Evolutionary conservation across 257 asterid species (phyloP), one percentile per base, ranked within the genome.

Genomic region (Ophiorrhiza pumila): DNA sequence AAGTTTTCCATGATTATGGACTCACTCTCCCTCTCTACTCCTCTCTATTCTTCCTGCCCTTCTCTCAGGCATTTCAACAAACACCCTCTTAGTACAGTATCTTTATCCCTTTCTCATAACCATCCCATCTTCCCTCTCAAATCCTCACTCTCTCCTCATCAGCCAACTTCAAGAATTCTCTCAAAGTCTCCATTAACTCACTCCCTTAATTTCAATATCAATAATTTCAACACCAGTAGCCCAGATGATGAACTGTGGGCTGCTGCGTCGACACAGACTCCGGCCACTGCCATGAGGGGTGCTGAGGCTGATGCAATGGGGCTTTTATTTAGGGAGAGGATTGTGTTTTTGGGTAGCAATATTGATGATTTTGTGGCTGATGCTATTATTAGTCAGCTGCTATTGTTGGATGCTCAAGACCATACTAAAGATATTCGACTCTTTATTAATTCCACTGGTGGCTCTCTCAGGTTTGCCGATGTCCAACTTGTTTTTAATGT

Each of bases 301-400:
- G 93, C 87, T 1, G 99, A 91, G 80, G 63, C 81, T 20, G 99
- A 94, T 71, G 93, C 85, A 67, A 86, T 91, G 92, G 97, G 97
- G 13, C 76, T 94, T 65, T 66, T 94, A 81, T 88, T 94, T 25
- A 91, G 74, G 81, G 99, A 94, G 84, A 90, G 99, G 83, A 91
- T 94, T 70, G 92, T 94, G 68, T 94, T 94, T 77, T 79, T 94
- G 84, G 98, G 97, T 41, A 84, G 64, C 80, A 50, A 63, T 13
- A 85, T 94, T 65, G 97, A 91, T 77, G 99, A 94, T 76, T 88
- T 88, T 66, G 85, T 88, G 31, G 99, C 98, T 32, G 99, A 94
- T 80, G 83, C 95, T 37, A 91, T 94, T 77, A 87, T 87, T 58
- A 88, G 98, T 74, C 98, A 90, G 89, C 83, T 94, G 63, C 80